phyloP scores from a whole-genome alignment of 75 land plant genomes.

The Gnetum montanum region DNA sequence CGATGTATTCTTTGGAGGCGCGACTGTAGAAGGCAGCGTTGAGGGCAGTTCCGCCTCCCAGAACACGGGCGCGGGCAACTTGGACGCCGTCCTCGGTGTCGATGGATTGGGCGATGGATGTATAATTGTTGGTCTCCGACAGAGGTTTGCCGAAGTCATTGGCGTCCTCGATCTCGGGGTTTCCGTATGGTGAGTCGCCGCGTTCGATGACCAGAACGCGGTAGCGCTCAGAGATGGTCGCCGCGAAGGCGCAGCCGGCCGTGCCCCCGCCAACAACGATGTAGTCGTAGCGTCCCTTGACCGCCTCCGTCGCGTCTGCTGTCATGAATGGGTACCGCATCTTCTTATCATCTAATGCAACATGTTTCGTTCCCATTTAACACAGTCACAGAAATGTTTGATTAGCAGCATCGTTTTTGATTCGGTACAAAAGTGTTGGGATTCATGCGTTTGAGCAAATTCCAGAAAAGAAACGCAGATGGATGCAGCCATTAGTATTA shows the following conservation, averaged over 20 bases:
- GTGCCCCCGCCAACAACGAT: slow-evolving; percentile 28
- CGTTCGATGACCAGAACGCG: slow-evolving; percentile 25
- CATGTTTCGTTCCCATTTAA: too few relatives aligned
- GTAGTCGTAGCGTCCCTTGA: slow-evolving; percentile 14
- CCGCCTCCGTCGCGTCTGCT: background rate
- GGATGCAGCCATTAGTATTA: too few relatives aligned
- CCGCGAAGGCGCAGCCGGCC: slow-evolving; percentile 25
- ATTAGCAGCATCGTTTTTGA: too few relatives aligned
- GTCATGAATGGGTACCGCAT: too few relatives aligned
- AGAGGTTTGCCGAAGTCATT: slow-evolving; percentile 6
- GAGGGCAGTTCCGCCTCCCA: slow-evolving; percentile 71
- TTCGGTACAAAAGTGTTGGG: too few relatives aligned
- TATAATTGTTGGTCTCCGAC: slow-evolving; percentile 5
- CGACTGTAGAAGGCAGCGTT: slow-evolving; percentile 78
- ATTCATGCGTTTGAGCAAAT: too few relatives aligned
- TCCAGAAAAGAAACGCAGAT: too few relatives aligned
- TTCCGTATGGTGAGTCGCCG: slow-evolving; percentile 19
- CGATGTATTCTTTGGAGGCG: slow-evolving; percentile 50
- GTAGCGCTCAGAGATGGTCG: slow-evolving; percentile 38
- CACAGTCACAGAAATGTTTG: too few relatives aligned
- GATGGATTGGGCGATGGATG: slow-evolving; percentile 11
- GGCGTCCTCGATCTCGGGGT: slow-evolving; percentile 10
- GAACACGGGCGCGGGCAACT: slow-evolving; percentile 61
- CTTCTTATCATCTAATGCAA: too few relatives aligned
- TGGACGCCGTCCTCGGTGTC: slow-evolving; percentile 31